Base-by-base conservation (phyloP, 2,329 filamentous ascomycete genomes). In the Aspergillus pseudonomiae region DNA sequence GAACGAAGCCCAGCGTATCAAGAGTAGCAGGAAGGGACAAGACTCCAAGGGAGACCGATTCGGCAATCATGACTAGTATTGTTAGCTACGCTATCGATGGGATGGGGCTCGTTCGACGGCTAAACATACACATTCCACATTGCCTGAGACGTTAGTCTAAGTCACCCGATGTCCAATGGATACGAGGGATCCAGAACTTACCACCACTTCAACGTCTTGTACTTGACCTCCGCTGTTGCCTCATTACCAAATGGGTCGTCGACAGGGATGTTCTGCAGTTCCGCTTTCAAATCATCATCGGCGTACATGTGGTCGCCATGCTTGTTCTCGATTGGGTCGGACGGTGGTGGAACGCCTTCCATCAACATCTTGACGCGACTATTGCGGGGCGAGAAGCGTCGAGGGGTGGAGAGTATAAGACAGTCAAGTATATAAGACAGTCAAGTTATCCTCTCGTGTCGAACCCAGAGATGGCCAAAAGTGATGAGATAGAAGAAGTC, bases 41-140 rank as follows among this genome's bases (percentile, higher is more conserved):
- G n/a, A 86, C 83, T 16, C 85, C 85, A 1, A 87, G 77, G 14
- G 83, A 85, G 39, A 86, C 82, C 19, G 83, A 85, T 69, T 86
- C 85, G 3, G 84, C 84, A 28, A 86, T 80, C 81, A 86, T 85
- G 62, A 86, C 78, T 74, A 48, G 7, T 43, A 7, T 11, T 28
- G 32, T 61, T 56, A 50, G 60, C 30, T 21, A 21, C 6, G 39
- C 19, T 16, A 30, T 39, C 7, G 26, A 12, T 12, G 12, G 34
- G 48, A 32, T 12, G 10, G 48, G 30, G 4, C 4, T 55, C 30
- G 19, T 21, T 53, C 24, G 28, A 14, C 30, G 10, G 30, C 21
- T 16, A 28, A 10, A 64, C 65, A 32, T 73, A 79, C 77, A 74
- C 69, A 79, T 70, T 62, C 75, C 74, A 36, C 73, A 74, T 67